Base-by-base conservation (phyloP, 371 early-diverging fungal genomes). In the Lichtheimia ornata region DNA sequence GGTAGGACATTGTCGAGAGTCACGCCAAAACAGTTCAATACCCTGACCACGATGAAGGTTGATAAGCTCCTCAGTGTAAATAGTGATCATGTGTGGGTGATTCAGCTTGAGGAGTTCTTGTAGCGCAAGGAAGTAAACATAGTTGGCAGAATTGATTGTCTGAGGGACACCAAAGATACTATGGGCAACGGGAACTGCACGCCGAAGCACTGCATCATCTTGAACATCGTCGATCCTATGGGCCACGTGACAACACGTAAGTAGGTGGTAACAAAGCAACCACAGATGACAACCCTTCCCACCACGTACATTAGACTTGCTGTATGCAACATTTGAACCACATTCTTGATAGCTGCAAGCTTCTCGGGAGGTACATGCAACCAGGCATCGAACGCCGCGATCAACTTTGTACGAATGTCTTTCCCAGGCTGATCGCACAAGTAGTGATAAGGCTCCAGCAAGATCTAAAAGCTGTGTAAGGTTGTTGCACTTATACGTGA, bases 121-220 rank as follows among this genome's bases (percentile, higher is more conserved):
- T 41, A 98, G 71, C 0, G 97, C 97, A 27, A 95, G 69, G 62
- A 97, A 97, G 68, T 97, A 97, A 41, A 96, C 94, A 59, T 92
- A 96, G 69, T 97, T 97, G 25, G 96, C 97, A 30, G 91, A 90
- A 63, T 97, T 97, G 67, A 98, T 97, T 1, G 96, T 92, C 61
- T 87, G 76, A 6, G 97, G 90, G 2, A 91, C 79, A 6, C 99
- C 97, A 73, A 88, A 98, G 50, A 97, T 96, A 65, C 92, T 90
- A 79, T 98, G 97, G 0, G 99, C 96, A 30, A 94, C 97, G 49
- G 99, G 99, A 6, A 88, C 85, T 4, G 96, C 97, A 50, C 97
- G 79, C 55, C 97, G 81, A 57, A 97, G 64, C 22, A 82, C 86
- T 2, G 97, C 96, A 65, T 87, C 91, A 69, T 98, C 99, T 71